phyloP scores from a whole-genome alignment of 345 rosid genomes.

The Tarenaya hassleriana region DNA sequence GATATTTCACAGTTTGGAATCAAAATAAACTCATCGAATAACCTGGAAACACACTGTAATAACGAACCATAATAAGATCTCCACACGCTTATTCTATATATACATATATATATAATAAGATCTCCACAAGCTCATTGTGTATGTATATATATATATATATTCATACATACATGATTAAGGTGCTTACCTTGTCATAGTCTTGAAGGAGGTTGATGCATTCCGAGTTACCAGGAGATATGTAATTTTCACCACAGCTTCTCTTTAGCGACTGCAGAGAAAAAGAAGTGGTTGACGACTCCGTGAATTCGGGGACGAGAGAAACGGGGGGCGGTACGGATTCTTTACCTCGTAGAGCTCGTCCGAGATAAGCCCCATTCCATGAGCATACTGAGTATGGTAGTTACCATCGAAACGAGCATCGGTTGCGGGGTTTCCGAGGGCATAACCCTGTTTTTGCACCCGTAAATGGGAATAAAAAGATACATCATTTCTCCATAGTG shows the following conservation, averaged over 20 bases:
- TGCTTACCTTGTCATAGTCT: slow-evolving; percentile 20
- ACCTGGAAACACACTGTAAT: slow-evolving; percentile 23
- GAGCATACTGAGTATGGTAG: slow-evolving; percentile 31
- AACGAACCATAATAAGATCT: neutral
- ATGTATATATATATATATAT: no score
- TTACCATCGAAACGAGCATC: slow-evolving; percentile 22
- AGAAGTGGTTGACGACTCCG: neutral
- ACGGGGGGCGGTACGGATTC: neutral
- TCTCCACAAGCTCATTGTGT: no score
- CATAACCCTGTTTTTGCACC: no score
- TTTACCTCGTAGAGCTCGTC: slow-evolving; percentile 49
- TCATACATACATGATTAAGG: no score
- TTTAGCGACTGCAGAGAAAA: slow-evolving; percentile 17
- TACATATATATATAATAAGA: no score
- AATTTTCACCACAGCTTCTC: slow-evolving; percentile 22
- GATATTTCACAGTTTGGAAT: slow-evolving; percentile 13
- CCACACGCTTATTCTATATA: no score
- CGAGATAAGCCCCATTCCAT: slow-evolving; percentile 49
- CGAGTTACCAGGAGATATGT: slow-evolving; percentile 19
- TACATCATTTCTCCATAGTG: no score
- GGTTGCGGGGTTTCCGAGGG: slow-evolving; percentile 40
- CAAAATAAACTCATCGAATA: slow-evolving; percentile 1
- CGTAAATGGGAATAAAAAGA: no score
- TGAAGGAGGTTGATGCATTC: slow-evolving; percentile 1
- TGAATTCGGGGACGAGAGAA: neutral